phyloP scores from a whole-genome alignment of 2,329 filamentous ascomycete genomes.

The Fusarium xylarioides region DNA sequence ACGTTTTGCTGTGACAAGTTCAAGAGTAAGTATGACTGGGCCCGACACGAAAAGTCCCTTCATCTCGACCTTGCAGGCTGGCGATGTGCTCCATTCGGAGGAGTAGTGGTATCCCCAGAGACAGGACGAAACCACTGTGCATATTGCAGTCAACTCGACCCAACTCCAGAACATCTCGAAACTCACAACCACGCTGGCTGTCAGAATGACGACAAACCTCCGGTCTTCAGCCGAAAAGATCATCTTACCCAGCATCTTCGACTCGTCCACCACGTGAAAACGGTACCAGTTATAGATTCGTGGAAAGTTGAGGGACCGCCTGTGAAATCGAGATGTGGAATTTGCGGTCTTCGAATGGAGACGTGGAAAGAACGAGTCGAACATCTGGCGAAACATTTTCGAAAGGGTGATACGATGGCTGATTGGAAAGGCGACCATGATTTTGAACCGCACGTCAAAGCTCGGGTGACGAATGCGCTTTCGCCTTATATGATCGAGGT shows the following conservation, averaged over 20 bases:
- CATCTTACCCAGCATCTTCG: slow-evolving; percentile 46
- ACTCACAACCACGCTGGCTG: slow-evolving; percentile 35
- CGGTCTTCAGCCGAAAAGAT: slow-evolving; percentile 44
- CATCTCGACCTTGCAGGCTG: slow-evolving; percentile 36
- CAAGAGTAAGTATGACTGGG: slow-evolving; percentile 41
- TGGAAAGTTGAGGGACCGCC: slow-evolving; percentile 42
- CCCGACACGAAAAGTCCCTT: slow-evolving; percentile 33
- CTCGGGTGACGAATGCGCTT: slow-evolving; percentile 36
- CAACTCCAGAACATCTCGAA: slow-evolving; percentile 36
- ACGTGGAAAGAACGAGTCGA: slow-evolving; percentile 43
- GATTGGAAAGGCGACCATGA: slow-evolving; percentile 44
- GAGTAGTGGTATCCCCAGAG: slow-evolving; percentile 18
- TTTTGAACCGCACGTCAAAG: slow-evolving; percentile 36
- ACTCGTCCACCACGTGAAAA: slow-evolving; percentile 48
- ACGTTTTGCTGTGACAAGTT: slow-evolving; percentile 40
- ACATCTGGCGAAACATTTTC: slow-evolving; percentile 44
- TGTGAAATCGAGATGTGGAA: slow-evolving; percentile 44
- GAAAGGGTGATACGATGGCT: slow-evolving; percentile 40
- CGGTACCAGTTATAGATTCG: slow-evolving; percentile 49
- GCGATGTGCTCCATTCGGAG: slow-evolving; percentile 37
- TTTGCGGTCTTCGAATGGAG: slow-evolving; percentile 38
- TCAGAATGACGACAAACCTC: neutral
- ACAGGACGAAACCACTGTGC: slow-evolving; percentile 38
- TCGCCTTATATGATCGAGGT: slow-evolving; percentile 42
- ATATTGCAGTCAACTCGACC: slow-evolving; percentile 39